A percentile compares a stretch with the other conserved stretches of the same genome.
Conservation (phyloP, 768 basidiomycete species). For the Hypholoma sublateritium region DNA sequence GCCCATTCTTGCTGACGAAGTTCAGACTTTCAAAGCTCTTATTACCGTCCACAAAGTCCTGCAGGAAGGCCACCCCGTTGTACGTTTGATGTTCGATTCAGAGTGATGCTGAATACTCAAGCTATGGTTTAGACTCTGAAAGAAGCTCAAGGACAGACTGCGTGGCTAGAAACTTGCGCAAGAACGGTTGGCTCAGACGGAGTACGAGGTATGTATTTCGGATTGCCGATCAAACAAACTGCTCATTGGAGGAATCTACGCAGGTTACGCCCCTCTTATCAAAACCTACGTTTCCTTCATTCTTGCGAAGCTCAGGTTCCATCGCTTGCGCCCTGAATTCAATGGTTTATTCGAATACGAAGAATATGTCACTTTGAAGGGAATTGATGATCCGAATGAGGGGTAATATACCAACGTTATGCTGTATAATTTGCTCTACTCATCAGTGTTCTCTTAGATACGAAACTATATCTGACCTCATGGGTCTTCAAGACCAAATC, state of each 20-base stretch:
- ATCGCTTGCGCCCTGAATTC: conserved; percentile 94
- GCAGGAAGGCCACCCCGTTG: conserved; percentile 95
- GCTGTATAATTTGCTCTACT: neutral
- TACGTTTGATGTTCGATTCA: conserved; percentile 33
- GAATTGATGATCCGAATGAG: conserved; percentile 98
- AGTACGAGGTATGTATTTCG: conserved; percentile 56
- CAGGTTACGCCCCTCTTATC: conserved; percentile 92
- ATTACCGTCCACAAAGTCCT: conserved; percentile 97
- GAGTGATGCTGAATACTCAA: conserved; percentile 2
- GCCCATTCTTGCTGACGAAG: conserved; percentile 94
- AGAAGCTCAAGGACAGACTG: conserved; percentile 94
- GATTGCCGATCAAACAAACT: conserved; percentile 8
- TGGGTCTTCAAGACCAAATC: conserved; percentile 98
- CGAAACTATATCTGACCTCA: conserved; percentile 96
- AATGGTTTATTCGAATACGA: conserved; percentile 99
- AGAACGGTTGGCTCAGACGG: conserved; percentile 82
- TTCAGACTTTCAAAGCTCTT: conserved; percentile 97
- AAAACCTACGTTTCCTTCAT: conserved; percentile 96
- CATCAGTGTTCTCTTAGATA: conserved; percentile 54
- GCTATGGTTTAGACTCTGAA: conserved; percentile 75
- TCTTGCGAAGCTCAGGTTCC: conserved; percentile 92
- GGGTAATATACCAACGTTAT: conserved; percentile 58
- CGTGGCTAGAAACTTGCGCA: conserved; percentile 97
- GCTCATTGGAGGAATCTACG: neutral
- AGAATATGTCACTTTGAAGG: conserved; percentile 95